Conservation (phyloP, 495 filamentous ascomycete species). For the Penicillium cinerascens region DNA sequence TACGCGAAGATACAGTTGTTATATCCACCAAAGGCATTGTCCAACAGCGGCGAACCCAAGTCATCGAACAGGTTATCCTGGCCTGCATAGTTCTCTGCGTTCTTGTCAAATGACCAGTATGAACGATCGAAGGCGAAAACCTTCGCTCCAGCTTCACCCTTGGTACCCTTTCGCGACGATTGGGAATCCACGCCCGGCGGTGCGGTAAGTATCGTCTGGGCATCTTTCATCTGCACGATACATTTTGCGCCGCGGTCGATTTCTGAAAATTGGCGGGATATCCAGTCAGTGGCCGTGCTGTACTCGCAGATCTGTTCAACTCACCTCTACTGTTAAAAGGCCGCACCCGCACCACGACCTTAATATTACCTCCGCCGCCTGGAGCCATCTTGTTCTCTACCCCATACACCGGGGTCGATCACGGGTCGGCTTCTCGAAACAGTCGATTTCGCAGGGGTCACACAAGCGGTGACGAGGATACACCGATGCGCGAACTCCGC, state of each 20-base stretch:
- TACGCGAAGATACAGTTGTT: constrained; percentile 99
- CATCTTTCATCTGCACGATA: constrained; percentile 93
- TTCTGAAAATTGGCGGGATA: constrained; percentile 51
- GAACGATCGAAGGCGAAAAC: constrained; percentile 93
- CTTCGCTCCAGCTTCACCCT: constrained; percentile 73
- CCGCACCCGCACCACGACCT: constrained; percentile 95
- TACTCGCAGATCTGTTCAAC: constrained; percentile 15
- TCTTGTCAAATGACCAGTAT: constrained; percentile 95
- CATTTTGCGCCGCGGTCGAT: constrained; percentile 90
- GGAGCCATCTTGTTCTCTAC: constrained; percentile 60
- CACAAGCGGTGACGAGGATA: constrained; percentile 27
- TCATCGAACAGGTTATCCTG: constrained; percentile 87
- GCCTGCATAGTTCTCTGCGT: constrained; percentile 77
- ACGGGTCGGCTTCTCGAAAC: constrained; percentile 12
- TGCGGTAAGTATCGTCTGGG: constrained; percentile 81
- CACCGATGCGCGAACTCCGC: constrained; percentile 39
- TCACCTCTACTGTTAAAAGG: constrained; percentile 92
- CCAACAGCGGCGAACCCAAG: constrained; percentile 83
- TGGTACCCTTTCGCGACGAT: constrained; percentile 53
- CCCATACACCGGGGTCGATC: constrained; percentile 34
- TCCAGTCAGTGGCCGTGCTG: not conserved
- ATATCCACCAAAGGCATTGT: constrained; percentile 98
- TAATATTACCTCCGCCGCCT: constrained; percentile 91
- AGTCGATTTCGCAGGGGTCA: constrained; percentile 8
- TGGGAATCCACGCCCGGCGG: constrained; percentile 63